These are phyloP conservation scores for Solanum clarkiae DNA, from an alignment of 257 asterid species.

Conservation along the genomic window DNA sequence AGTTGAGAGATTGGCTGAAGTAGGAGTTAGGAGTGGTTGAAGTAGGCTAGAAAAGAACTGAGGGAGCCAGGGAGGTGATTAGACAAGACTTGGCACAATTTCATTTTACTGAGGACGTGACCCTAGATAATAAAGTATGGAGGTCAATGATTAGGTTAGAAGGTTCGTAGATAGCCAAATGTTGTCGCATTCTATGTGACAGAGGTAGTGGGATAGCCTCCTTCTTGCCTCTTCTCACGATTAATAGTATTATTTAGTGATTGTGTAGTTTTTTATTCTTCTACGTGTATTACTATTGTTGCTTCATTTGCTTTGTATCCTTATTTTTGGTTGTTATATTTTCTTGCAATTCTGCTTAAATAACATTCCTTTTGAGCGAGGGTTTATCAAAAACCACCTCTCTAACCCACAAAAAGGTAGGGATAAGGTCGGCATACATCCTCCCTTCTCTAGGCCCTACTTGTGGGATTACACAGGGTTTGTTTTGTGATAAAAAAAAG, in stretches of 20 bases:
- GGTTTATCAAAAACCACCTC: not conserved
- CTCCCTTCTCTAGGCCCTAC: not conserved
- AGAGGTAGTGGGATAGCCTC: not conserved
- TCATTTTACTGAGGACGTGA: too few relatives aligned
- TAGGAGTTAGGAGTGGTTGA: too few relatives aligned
- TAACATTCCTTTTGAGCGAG: not conserved
- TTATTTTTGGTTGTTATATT: not conserved
- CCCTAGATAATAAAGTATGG: too few relatives aligned
- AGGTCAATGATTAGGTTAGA: too few relatives aligned
- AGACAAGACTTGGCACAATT: too few relatives aligned
- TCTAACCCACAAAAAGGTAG: not conserved
- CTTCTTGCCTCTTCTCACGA: not conserved
- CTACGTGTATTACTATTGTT: not conserved
- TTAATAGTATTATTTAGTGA: not conserved
- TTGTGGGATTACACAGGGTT: not conserved
- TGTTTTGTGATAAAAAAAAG: not conserved
- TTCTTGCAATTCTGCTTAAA: not conserved
- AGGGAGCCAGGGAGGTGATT: too few relatives aligned
- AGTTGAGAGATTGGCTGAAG: too few relatives aligned
- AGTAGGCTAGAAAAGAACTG: too few relatives aligned
- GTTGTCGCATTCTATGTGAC: not conserved
- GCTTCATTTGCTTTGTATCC: not conserved
- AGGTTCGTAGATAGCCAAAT: too few relatives aligned
- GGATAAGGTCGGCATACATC: not conserved
- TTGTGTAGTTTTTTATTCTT: not conserved